Evolutionary conservation across 345 rosid species (phyloP), one percentile per base, ranked within the genome.

Genomic region (Physaria fendleri): DNA sequence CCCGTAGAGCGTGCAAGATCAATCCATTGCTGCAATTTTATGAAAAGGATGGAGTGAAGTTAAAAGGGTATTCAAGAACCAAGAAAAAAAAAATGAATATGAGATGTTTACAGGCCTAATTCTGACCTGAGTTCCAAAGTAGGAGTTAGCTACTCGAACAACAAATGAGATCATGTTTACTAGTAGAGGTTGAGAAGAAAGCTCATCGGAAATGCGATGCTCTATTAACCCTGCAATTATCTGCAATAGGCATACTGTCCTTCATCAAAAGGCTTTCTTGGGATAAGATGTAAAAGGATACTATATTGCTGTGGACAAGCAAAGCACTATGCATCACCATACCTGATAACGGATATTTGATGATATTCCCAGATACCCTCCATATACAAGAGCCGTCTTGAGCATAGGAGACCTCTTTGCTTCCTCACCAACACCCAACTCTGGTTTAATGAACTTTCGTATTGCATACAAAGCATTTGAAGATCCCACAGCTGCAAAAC

Each of bases 291-390:
- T 29, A 57, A 23, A 64, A 47, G 33, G 13, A 48, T 25, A 25
- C 30, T 10, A 17, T 50, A 60, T 51, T 43, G 25, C n/a, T 6
- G 5, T 8, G 32, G 23, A 49, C 22, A 49, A 25, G 18, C 37
- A 15, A 62, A 62, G 52, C 6, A 18, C 1, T 0, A 17, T 2
- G 48, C 24, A 72, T 37, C 44, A 51, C 48, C 58, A 15, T 65
- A 91, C 98, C 96, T 91, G 98, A 75, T 84, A 91, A 37, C 96
- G 90, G 42, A 91, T 77, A 80, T 88, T 91, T 56, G 98, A 88
- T 54, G 95, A 88, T 74, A 72, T 81, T 71, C 96, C 98, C 16
- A 91, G 85, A 79, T 88, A 91, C 73, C 79, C 16, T 41, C 81
- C 68, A 73, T 91, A 91, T 2, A 91, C 75, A 65, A 59, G 42